Base-by-base conservation (phyloP, 1,284 basidiomycete genomes). In the Peniophora sp. region DNA sequence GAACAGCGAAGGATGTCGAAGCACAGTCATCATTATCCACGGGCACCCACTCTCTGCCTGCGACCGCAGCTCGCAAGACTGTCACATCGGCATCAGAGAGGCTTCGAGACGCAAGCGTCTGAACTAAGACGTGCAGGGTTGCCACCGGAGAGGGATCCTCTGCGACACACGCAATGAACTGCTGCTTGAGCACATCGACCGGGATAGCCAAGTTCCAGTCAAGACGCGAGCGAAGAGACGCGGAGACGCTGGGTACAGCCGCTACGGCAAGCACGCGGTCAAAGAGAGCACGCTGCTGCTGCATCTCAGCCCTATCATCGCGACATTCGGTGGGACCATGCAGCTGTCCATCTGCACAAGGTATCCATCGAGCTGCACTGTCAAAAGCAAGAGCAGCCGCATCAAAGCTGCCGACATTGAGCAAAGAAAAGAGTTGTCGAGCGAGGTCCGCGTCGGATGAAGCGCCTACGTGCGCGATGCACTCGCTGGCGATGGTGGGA, bases 401-500 rank as follows among this genome's bases (percentile, higher is more conserved):
- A 8, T 45, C n/a, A n/a, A 41, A 20, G n/a, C 38, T 8, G n/a
- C 16, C 20, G 3, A 8, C 44, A 22, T 45, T 45, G 6, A 25
- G 10, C n/a, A 20, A 8, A 41, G 38, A n/a, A n/a, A 41, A 20
- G 16, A 41, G 38, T 8, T 20, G 16, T 20, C 5, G 5, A 6
- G 38, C 38, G 16, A 20, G n/a, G 38, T n/a, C 8, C 16, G 6
- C 8, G n/a, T 17, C 38, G 44, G 11, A 22, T n/a, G 47, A 24
- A 14, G 48, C 50, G 9, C 66, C 59, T 22, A 72, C 64, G 50
- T 59, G 59, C 1, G 53, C 45, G 24, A 71, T 66, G 2, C 66
- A 62, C 25, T 71, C 69, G 20, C 53, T 51, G 3, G 65, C 59
- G 3, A 70, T 60, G 10, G 61, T 57, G 0, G 58, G 41, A 0